Base-by-base conservation (phyloP, 192 early-diverging fungal genomes). In the Coemansia sp. region DNA sequence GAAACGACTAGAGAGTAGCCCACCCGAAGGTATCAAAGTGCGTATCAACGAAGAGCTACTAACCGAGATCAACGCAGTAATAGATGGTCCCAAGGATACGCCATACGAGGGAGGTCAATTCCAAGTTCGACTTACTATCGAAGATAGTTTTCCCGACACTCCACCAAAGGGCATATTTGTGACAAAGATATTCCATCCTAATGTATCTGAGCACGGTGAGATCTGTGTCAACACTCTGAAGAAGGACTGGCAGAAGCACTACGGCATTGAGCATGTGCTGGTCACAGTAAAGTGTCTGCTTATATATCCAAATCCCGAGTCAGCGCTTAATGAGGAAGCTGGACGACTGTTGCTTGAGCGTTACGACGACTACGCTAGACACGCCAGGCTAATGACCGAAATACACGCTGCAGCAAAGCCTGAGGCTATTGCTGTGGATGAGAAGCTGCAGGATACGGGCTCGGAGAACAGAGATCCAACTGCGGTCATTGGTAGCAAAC, bases 161-260 rank as follows among this genome's bases (percentile, higher is more conserved):
- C 93, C 95, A 14, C 94, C 95, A 54, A 91, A 90, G 67, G 92
- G 93, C 84, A 76, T 72, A 67, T 96, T 98, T 78, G 52, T 89
- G 10, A 98, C 96, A 41, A 96, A 94, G 69, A 95, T 98, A 14
- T 98, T 97, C 70, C 96, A 98, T 71, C 96, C 96, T 6, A 98
- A 98, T 68, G 93, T 98, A 0, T 89, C 93, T 1, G 74, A 85
- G 47, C 67, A 75, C 23, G 96, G 96, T 22, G 94, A 97, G 64
- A 92, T 98, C 64, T 98, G 96, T 73, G 95, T 98, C 49, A 95
- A 88, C 69, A 94, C 94, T 10, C 83, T 98, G 25, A 98, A 98
- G 63, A 95, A 92, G 70, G 96, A 98, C 73, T 98, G 96, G 96
- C 94, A 93, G 54, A 84, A 85, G 34, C 88, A 92, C 49, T 82